These are phyloP conservation scores for Lojkania enalia DNA, from an alignment of 2,329 filamentous ascomycete genomes.

Conservation along the genomic window DNA sequence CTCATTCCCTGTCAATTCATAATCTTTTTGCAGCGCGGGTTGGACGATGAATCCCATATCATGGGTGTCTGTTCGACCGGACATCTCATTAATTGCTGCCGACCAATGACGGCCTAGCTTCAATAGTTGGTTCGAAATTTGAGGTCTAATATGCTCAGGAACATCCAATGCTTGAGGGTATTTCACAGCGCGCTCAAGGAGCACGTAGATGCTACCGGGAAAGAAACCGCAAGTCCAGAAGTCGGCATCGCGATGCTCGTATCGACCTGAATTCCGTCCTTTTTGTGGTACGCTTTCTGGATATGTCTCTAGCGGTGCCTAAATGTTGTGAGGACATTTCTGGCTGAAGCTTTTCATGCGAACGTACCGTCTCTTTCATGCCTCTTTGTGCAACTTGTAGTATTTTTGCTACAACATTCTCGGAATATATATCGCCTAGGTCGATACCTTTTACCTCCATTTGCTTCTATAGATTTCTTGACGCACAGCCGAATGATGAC, in stretches of 20 bases:
- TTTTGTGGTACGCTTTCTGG: constrained; percentile 40
- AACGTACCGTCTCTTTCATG: constrained; percentile 24
- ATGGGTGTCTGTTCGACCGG: constrained; percentile 54
- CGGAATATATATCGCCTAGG: constrained; percentile 31
- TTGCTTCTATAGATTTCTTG: no score
- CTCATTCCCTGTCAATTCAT: constrained; percentile 50
- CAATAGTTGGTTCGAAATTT: constrained; percentile 29
- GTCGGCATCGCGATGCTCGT: constrained; percentile 41
- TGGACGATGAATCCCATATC: constrained; percentile 60
- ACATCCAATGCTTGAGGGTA: constrained; percentile 31
- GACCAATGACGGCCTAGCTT: constrained; percentile 35
- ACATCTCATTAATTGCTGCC: constrained; percentile 39
- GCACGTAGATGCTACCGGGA: constrained; percentile 38
- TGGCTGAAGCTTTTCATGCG: not conserved
- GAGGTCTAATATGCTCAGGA: constrained; percentile 19
- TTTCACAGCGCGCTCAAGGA: constrained; percentile 36
- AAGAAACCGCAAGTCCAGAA: constrained; percentile 46
- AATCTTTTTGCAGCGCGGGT: constrained; percentile 53
- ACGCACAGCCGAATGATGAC: no score
- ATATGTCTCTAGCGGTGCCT: constrained; percentile 35
- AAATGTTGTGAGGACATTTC: not conserved
- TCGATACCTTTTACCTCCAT: constrained; percentile 28
- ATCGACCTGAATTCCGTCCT: constrained; percentile 26
- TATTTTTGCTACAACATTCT: constrained; percentile 37
- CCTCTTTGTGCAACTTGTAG: constrained; percentile 39